Evolutionary conservation across 176 grass and related monocot species (phyloP), one percentile per base, ranked within the genome.

Genomic region (Eragrostis curvula): DNA sequence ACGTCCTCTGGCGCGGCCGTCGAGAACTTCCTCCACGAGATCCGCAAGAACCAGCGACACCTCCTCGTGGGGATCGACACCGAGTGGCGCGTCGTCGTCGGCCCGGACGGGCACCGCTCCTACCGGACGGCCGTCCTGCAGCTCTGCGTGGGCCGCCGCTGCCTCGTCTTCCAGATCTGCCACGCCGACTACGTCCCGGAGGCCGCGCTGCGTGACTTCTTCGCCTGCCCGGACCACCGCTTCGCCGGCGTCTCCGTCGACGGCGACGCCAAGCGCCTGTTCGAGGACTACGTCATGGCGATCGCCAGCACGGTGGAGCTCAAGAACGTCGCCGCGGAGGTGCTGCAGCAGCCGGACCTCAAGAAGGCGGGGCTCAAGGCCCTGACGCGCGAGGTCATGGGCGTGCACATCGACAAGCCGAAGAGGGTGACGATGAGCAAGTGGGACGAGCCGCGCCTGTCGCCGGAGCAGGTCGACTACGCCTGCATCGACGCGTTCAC

Each of bases 11-110:
- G 74, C 5, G 43, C 15, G 2, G 21, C 50, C 2, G 89, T 52
- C 0, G 74, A 65, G 5, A 3, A 11, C 32, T 91, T 85, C 80
- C 52, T 91, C 48, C 44, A 8, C 9, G 60, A 29, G 27, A 6
- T 61, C 13, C 12, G 27, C 59, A 6, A 30, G 1, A 63, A 50
- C 30, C 66, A 60, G 43, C 13, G 39, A 0, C 28, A 24, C 9
- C 86, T 88, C 53, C 27, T 97, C 57, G 86, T 97, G 43, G 94
- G 91, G 30, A 68, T 97, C 42, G 91, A 97, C 73, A 65, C 80
- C 44, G 86, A 97, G 78, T 97, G 89, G 89, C 87, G 85, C 49
- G 36, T 83, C 4, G 83, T 47, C 77, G 8, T 6, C 74, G 47
- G 1, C 8, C 56, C 5, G 14, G 65, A 11, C 18, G 24, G 40